Evolutionary conservation across 768 basidiomycete genomes (phyloP).

Genomic region (Hydnomerulius pinastri): DNA sequence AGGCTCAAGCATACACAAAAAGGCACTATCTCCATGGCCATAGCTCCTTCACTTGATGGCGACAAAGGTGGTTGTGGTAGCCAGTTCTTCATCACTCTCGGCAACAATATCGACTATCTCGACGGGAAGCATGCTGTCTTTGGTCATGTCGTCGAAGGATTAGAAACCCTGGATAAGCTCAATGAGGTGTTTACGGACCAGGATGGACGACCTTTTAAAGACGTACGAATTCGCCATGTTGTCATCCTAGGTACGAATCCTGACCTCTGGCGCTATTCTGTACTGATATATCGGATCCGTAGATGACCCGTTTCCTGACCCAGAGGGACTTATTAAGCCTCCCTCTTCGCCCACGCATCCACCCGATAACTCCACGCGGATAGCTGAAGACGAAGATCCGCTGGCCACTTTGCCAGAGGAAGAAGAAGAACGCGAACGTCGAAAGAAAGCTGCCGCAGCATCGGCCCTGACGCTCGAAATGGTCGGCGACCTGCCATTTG

Average conservation of each 20-base stretch:
- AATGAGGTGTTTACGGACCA: slow-evolving; percentile 91
- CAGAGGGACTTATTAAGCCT: slow-evolving; percentile 69
- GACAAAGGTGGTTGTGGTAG: slow-evolving; percentile 82
- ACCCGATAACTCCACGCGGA: slow-evolving; percentile 84
- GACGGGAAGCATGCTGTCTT: slow-evolving; percentile 95
- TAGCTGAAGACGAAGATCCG: slow-evolving; percentile 94
- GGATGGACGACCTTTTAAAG: slow-evolving; percentile 89
- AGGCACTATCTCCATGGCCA: slow-evolving; percentile 97
- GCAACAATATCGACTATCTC: slow-evolving; percentile 89
- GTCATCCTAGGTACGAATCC: slow-evolving; percentile 75
- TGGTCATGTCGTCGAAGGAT: slow-evolving; percentile 92
- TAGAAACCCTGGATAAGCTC: slow-evolving; percentile 88
- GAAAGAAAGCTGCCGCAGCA: slow-evolving; percentile 88
- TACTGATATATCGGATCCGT: slow-evolving; percentile 4
- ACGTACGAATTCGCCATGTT: slow-evolving; percentile 94
- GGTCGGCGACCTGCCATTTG: slow-evolving; percentile 98
- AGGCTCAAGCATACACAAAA: slow-evolving; percentile 79
- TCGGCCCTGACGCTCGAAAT: slow-evolving; percentile 97
- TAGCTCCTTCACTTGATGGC: slow-evolving; percentile 77
- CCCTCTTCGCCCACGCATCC: slow-evolving; percentile 78
- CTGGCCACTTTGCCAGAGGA: slow-evolving; percentile 81
- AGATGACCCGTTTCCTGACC: slow-evolving; percentile 98
- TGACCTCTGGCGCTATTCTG: background rate
- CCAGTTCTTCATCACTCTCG: slow-evolving; percentile 96
- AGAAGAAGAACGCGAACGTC: slow-evolving; percentile 75